Evolutionary conservation across 805 yeast species (phyloP).

Genomic region (Wickerhamiella qilinensis): DNA sequence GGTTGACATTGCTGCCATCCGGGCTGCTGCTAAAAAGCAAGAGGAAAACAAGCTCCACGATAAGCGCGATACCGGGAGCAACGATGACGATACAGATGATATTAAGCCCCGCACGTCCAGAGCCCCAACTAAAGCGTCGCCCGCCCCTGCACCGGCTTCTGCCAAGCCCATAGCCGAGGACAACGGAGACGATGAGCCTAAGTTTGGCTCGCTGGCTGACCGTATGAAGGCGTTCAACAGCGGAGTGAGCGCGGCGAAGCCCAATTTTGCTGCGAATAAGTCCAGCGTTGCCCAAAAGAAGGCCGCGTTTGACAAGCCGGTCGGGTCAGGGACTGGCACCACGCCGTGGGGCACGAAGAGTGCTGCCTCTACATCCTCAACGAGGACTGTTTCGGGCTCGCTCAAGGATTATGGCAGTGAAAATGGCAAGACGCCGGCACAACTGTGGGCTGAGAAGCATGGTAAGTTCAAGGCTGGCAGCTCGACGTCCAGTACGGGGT

Average conservation of each 20-base stretch:
- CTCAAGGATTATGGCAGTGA: constrained; percentile 42
- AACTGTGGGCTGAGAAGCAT: constrained; percentile 84
- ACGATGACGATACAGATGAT: neutral
- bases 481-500: constrained; percentile 7
- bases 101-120: neutral
- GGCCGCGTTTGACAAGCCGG: constrained; percentile 22
- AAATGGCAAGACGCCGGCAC: constrained; percentile 85
- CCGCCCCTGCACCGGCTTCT: neutral
- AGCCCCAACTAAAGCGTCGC: neutral
- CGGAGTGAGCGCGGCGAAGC: constrained; percentile 14
- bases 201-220: constrained; percentile 14
- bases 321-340: constrained; percentile 14
- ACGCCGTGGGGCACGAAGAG: constrained; percentile 18
- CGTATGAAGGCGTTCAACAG: constrained; percentile 18
- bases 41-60: constrained; percentile 1
- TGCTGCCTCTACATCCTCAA: constrained; percentile 15
- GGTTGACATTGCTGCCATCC: constrained; percentile 32
- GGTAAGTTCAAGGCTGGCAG: constrained; percentile 37
- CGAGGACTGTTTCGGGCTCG: constrained; percentile 19
- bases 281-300: neutral
- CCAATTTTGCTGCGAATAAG: constrained; percentile 20
- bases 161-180: neutral
- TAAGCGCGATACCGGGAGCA: constrained; percentile 1
- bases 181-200: constrained; percentile 11
- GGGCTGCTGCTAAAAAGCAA: constrained; percentile 22